Percentiles rank a stretch among this genome's conserved stretches.
Conservation (phyloP, 2,329 filamentous ascomycete genomes). For the Cadophora malorum region DNA sequence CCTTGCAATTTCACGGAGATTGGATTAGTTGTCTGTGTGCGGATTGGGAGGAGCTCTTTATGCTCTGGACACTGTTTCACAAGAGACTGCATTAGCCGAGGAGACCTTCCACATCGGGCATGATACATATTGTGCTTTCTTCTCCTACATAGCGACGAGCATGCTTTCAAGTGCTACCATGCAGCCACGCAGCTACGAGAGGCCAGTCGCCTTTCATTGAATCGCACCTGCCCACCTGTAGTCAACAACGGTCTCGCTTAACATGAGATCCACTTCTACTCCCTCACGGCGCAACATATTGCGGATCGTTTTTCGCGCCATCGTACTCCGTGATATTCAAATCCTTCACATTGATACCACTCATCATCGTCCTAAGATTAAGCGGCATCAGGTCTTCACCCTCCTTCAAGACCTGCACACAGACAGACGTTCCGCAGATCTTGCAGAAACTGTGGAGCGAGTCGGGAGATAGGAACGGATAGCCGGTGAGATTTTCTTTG, state of each 20-base stretch:
- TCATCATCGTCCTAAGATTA: conserved; percentile 32
- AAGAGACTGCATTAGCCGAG: not conserved
- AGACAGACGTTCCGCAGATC: conserved; percentile 31
- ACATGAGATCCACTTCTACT: not conserved
- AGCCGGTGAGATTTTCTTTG: conserved; percentile 28
- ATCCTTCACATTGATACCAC: conserved; percentile 22
- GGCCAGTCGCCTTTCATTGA: no score
- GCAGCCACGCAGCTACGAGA: no score
- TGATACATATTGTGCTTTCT: not conserved
- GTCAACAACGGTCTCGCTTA: not conserved
- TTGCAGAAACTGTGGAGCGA: conserved; percentile 37
- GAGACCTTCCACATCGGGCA: not conserved
- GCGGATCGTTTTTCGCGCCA: conserved; percentile 26
- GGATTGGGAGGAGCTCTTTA: not conserved
- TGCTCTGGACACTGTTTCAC: not conserved
- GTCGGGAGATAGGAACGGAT: conserved; percentile 32
- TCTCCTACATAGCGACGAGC: not conserved
- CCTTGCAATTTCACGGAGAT: not conserved
- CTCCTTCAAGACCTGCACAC: conserved; percentile 29
- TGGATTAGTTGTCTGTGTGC: no score
- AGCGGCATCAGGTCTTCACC: conserved; percentile 30
- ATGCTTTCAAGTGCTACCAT: not conserved
- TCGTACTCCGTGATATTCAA: conserved; percentile 29
- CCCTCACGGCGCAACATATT: conserved; percentile 24
- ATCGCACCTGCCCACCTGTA: no score